Evolutionary conservation across 2,329 filamentous ascomycete genomes (phyloP).

Genomic region (Ambrosiella cleistominuta): DNA sequence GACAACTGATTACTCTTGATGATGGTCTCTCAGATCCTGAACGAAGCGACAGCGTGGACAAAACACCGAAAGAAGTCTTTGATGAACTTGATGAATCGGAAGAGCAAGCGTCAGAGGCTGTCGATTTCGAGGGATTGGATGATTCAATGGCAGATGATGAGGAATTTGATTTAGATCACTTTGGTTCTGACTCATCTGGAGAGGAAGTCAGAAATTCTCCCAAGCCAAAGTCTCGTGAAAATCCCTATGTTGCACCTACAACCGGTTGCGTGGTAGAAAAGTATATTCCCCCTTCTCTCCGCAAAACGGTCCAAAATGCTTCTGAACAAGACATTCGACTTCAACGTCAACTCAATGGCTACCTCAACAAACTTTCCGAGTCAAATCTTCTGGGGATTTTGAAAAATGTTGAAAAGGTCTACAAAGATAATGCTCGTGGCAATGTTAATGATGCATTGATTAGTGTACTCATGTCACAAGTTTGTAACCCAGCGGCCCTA

Average conservation of each 20-base stretch:
- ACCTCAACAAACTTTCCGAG: slow-evolving; percentile 85
- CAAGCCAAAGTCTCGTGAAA: slow-evolving; percentile 41
- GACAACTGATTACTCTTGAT: neutral
- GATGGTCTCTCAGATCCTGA: neutral
- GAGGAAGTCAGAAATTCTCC: slow-evolving; percentile 21
- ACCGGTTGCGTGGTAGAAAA: slow-evolving; percentile 36
- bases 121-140: neutral
- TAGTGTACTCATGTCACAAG: slow-evolving; percentile 58
- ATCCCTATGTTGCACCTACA: slow-evolving; percentile 69
- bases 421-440: slow-evolving; percentile 69
- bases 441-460: slow-evolving; percentile 69
- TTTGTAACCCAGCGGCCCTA: slow-evolving; percentile 60
- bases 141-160: slow-evolving; percentile 5
- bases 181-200: slow-evolving; percentile 14
- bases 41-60: neutral
- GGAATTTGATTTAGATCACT: slow-evolving; percentile 10
- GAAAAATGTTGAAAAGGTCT: slow-evolving; percentile 64
- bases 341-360: slow-evolving; percentile 65
- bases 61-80: neutral
- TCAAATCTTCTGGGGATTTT: slow-evolving; percentile 75
- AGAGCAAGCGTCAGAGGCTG: neutral
- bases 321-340: slow-evolving; percentile 48
- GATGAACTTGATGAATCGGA: neutral
- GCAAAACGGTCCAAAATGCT: slow-evolving; percentile 43
- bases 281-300: slow-evolving; percentile 78